Percentiles rank a stretch among this genome's conserved stretches.
Evolutionary conservation across 331 rosid genomes (phyloP).

Genomic region (Cydonia oblonga): DNA sequence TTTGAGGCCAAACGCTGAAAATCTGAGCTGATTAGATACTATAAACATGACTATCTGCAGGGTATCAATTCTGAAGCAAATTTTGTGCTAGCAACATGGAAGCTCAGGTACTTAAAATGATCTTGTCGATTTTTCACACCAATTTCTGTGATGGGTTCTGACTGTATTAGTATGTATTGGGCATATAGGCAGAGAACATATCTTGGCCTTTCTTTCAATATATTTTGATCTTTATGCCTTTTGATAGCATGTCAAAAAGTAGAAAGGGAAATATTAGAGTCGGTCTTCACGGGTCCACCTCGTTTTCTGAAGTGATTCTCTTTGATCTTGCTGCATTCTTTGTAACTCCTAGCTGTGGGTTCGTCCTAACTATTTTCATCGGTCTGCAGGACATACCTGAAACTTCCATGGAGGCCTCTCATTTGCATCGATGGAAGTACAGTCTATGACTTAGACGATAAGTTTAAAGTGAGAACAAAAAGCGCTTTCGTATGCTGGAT

Average conservation of each 20-base stretch:
- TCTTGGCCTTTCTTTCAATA: too few species aligned
- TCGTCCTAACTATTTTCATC: neutral
- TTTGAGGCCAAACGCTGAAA: neutral
- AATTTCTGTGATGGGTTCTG: neutral
- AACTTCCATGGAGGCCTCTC: constrained; percentile 92
- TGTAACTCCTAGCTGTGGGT: neutral
- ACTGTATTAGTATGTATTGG: too few species aligned
- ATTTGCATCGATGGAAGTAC: constrained; percentile 69
- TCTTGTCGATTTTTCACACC: neutral
- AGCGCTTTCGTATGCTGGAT: neutral
- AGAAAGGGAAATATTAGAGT: neutral
- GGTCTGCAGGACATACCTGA: constrained; percentile 62
- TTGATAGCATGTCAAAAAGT: too few species aligned
- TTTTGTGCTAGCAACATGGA: constrained; percentile 64
- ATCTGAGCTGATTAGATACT: neutral
- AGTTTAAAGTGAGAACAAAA: constrained; percentile 37
- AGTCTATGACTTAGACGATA: constrained; percentile 46
- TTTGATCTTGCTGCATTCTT: neutral
- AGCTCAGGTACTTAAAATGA: constrained; percentile 52
- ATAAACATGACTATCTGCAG: constrained; percentile 28
- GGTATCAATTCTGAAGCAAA: constrained; percentile 32
- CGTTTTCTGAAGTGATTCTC: neutral
- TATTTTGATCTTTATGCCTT: too few species aligned
- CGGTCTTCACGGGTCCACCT: neutral
- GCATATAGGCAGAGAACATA: too few species aligned